Evolutionary conservation across 441 rosid species (phyloP), one percentile per base, ranked within the genome.

Genomic region (Breynia disticha): DNA sequence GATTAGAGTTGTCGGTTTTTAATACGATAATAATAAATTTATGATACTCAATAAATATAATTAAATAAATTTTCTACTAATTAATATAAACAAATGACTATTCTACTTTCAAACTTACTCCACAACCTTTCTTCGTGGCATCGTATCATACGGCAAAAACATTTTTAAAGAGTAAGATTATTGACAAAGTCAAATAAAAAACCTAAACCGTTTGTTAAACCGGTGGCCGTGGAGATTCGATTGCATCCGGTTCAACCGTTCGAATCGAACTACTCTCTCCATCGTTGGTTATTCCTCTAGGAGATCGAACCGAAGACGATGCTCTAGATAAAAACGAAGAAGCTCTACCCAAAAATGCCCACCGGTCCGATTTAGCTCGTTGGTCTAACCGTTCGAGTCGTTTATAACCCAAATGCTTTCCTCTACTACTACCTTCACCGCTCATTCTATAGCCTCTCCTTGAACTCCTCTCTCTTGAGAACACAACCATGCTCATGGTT

Each of bases 391-490:
- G 72, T 2, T 80, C 90, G 10, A 76, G 46, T 55, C 70, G 50
- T 48, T 52, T 57, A 8, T 19, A n/a, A 19, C 20, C 45, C 3
- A 49, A 24, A 12, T 46, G 8, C 63, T 54, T 74, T 37, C 74
- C 82, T 48, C 81, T 65, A 4, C 52, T 67, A 19, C 77, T 82
- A 7, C 77, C 82, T 7, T 64, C 74, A 7, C 54, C 63, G 3
- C 51, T 68, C 16, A 55, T 38, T 50, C 73, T 59, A 16, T 76
- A 74, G 0, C 95, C 93, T 52, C 72, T 71, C 54, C 78, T 82
- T 5, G 88, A 79, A 56, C 95, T 88, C 62, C 83, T 70, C 16
- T 74, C 83, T 11, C 84, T 61, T 0, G 90, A 77, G 55, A 85
- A 63, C 46, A 68, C 73, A 24, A 80, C 55, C 60, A 78, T 53